Base-by-base conservation (phyloP, 1,139 yeast genomes). In the Geotrichum restrictum region DNA sequence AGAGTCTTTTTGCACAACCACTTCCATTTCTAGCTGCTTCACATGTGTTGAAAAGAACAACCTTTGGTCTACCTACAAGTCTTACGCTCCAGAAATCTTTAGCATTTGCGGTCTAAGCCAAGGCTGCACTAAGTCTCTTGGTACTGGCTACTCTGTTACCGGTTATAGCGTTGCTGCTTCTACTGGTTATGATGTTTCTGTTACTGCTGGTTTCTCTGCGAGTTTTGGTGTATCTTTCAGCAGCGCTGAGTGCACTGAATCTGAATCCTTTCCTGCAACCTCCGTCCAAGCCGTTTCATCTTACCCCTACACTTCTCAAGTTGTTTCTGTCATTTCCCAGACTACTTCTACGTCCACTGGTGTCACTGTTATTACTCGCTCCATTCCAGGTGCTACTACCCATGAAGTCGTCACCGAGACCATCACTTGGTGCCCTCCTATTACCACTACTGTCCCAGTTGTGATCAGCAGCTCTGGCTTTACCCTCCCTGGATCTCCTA, bases 361-460 rank as follows among this genome's bases (percentile, higher is more conserved):
- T 38, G 18, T 21, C 3, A 44, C 47, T 16, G 47, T 32, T 19
- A 10, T 33, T 16, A 33, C 47, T 21, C 16, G 21, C 32, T 21
- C 40, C 37, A 10, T n/a, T n/a, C 40, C 47, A 8, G 39, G 47
- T 33, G 22, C 18, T 4, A 44, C 47, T 1, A 32, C 47, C n/a
- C 31, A 19, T 16, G 40, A 33, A 13, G 47, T 21, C 21, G 40
- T 33, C 7, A 33, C 40, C 3, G 21, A 18, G n/a, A 44, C 47
- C 16, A 33, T 33, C 21, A 44, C 47, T n/a, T 32, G 21, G 29
- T 44, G 47, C 40, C 40, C 47, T 34, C 40, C 47, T n/a, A 24
- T 14, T 5, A 31, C 46, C 27, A 31, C 46, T 21, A 22, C 32
- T 10, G 46, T 43, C 19, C 38, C 39, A 5, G 29, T 24, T 27